Base-by-base conservation (phyloP, 805 yeast genomes). In the Tetrapisispora iriomotensis region DNA sequence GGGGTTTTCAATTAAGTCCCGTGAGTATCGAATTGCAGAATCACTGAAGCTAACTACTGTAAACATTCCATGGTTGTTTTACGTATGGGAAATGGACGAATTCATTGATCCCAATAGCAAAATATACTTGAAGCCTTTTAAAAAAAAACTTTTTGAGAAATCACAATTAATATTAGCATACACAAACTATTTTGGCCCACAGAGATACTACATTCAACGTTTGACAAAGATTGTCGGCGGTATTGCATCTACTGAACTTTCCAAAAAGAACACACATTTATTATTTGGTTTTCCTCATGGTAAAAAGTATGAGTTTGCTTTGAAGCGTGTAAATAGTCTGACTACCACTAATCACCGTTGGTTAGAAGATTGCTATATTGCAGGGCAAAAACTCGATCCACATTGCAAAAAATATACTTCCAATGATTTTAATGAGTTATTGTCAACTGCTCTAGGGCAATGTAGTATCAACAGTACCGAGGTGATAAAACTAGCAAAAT, bases 101-200 rank as follows among this genome's bases (percentile, higher is more conserved):
- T 81, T 82, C 75, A 64, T 69, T 2, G 53, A 70, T 3, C 90
- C 95, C 0, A 49, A 51, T 8, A 50, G 54, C 1, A 72, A 72
- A 45, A 57, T 88, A 14, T 67, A 86, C 5, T 87, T 82, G 50
- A 76, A 77, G 51, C 97, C 97, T 0, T 65, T 68, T 6, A 65
- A 65, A 25, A 54, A 58, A 18, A 64, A 56, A 0, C 48, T 85
- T 2, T 65, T 71, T 1, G 75, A 68, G 5, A 73, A 82, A 66
- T 61, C 63, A 13, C 68, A 71, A n/a, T 57, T 76, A 28, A 62
- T 68, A 3, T 72, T 86, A 9, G 70, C 86, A 8, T 72, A 84
- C 3, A 79, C 96, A 0, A 85, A 86, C 50, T 87, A 83, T 53
- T 73, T 82, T 18, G 96, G 96, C 0, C 92, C 82, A 52, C 82